A percentile compares a stretch with the other conserved stretches of the same genome.
phyloP scores from a whole-genome alignment of 345 rosid genomes.

The Brassica napus region DNA sequence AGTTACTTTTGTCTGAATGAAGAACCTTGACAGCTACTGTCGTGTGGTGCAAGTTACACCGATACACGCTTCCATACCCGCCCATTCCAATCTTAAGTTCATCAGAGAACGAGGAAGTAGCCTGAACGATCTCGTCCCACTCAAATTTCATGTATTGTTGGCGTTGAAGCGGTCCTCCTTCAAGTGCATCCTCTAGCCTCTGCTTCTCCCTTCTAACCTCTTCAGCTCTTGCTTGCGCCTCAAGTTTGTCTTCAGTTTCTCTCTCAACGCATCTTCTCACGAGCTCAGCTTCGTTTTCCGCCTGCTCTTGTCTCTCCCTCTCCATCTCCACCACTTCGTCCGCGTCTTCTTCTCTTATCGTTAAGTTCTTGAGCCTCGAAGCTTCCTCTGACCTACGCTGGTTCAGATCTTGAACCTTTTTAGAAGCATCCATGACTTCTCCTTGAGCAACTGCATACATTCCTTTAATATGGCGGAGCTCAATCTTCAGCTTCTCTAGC shows the following conservation, averaged over 20 bases:
- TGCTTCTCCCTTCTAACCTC: constrained; percentile 68
- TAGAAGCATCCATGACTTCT: constrained; percentile 76
- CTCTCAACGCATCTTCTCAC: constrained; percentile 46
- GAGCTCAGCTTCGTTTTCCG: constrained; percentile 53
- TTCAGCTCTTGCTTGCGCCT: constrained; percentile 60
- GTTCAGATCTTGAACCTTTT: constrained; percentile 63
- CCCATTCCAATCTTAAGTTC: constrained; percentile 71
- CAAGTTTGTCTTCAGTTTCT: constrained; percentile 58
- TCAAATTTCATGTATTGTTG: constrained; percentile 56
- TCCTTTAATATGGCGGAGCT: constrained; percentile 75
- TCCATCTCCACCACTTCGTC: constrained; percentile 58
- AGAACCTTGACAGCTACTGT: constrained; percentile 83
- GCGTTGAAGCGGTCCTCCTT: constrained; percentile 44
- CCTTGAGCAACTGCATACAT: constrained; percentile 76
- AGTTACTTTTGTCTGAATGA: constrained; percentile 56
- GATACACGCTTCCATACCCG: constrained; percentile 80
- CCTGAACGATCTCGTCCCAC: constrained; percentile 82
- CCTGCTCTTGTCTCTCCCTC: constrained; percentile 60
- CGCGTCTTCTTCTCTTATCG: constrained; percentile 55
- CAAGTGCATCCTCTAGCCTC: constrained; percentile 62
- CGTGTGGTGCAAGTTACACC: constrained; percentile 69
- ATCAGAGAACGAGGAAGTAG: constrained; percentile 85
- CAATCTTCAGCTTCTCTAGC: constrained; percentile 82
- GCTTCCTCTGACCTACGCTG: constrained; percentile 58
- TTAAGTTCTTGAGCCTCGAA: constrained; percentile 53